Evolutionary conservation across 75 land plant genomes (phyloP).

Genomic region (Azolla pinnata): DNA sequence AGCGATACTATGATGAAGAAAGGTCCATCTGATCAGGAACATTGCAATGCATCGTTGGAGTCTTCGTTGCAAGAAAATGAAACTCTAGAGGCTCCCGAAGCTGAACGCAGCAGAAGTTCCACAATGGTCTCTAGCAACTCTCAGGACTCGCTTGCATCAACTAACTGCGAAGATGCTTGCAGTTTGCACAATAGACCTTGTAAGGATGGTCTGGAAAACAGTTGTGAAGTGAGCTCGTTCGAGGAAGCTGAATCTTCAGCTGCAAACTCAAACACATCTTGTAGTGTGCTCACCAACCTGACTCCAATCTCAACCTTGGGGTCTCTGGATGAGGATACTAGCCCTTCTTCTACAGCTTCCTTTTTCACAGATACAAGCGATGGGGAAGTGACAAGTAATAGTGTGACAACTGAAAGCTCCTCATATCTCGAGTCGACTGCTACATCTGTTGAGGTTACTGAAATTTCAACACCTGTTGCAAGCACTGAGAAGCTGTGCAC

Average conservation of each 20-base stretch:
- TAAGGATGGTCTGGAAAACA: not conserved
- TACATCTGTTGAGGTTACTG: not conserved
- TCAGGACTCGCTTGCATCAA: not conserved
- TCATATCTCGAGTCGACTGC: not conserved
- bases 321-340: conserved; percentile 1
- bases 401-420: conserved; percentile 3
- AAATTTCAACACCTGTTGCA: not conserved
- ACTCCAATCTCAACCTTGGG: not conserved
- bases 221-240: too few species aligned
- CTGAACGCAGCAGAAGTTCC: not conserved
- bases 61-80: not conserved
- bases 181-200: not conserved
- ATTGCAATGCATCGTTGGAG: not conserved
- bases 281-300: not conserved
- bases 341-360: conserved; percentile 1
- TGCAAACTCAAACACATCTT: too few species aligned
- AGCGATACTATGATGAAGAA: not conserved
- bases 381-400: not conserved
- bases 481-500: not conserved
- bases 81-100: not conserved
- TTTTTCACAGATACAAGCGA: conserved; percentile 5
- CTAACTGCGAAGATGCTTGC: not conserved
- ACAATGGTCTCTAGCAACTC: not conserved
- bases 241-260: too few species aligned
- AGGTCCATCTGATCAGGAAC: not conserved